Evolutionary conservation across 148 eudicot species (phyloP).

Genomic region (Vaccinium vitisidaea): DNA sequence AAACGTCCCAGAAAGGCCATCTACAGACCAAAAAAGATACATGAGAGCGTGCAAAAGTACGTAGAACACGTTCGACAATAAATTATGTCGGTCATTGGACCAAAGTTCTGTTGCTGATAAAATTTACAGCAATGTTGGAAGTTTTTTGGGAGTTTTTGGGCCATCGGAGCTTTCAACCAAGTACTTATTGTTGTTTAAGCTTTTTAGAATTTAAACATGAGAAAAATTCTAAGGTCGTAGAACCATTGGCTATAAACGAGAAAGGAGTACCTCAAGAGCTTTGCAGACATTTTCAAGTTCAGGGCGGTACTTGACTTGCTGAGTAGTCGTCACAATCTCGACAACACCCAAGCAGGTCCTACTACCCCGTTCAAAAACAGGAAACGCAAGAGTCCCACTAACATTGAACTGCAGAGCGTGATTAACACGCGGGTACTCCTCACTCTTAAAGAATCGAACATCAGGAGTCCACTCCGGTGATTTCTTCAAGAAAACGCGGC

Average conservation of each 20-base stretch:
- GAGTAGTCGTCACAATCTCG: conserved; percentile 66
- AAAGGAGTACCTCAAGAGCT: conserved; percentile 69
- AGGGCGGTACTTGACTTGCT: conserved; percentile 48
- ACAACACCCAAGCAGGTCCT: conserved; percentile 67
- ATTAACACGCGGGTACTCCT: conserved; percentile 51
- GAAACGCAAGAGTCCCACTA: conserved; percentile 71
- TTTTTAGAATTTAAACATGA: not conserved
- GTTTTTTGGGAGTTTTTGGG: not conserved
- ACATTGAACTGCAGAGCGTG: conserved; percentile 51
- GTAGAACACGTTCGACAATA: not conserved
- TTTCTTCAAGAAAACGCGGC: conserved; percentile 64
- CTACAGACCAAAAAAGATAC: not conserved
- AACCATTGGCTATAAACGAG: not conserved
- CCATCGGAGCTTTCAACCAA: not conserved
- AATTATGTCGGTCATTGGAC: not conserved
- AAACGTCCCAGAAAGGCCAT: not conserved
- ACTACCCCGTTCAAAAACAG: conserved; percentile 64
- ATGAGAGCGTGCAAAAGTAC: not conserved
- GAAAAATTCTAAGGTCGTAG: not conserved
- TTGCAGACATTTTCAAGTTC: conserved; percentile 65
- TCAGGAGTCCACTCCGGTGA: conserved; percentile 77
- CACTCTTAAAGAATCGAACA: conserved; percentile 54
- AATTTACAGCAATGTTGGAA: not conserved
- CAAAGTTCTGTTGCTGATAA: conserved; percentile 8
- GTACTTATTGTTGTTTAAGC: not conserved